These are phyloP conservation scores for Globisporangium cederbergense DNA, from an alignment of 352 stramenopile species.

Conservation along the genomic window DNA sequence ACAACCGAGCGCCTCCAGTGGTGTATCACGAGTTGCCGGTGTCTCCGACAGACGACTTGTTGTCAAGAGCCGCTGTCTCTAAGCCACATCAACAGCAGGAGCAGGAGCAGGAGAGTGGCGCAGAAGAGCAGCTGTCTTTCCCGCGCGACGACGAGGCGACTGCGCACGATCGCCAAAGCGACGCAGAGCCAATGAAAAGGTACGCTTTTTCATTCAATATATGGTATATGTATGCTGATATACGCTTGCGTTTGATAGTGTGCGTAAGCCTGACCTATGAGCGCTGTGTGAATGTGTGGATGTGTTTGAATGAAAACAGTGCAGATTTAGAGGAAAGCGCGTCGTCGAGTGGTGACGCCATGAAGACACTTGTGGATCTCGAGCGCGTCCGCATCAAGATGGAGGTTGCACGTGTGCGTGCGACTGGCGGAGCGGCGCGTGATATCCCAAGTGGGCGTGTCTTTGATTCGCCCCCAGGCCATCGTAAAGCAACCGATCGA, in stretches of 20 bases:
- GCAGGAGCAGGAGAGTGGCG: background rate
- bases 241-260: background rate
- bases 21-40: background rate
- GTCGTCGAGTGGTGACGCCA: background rate
- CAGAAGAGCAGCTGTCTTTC: background rate
- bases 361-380: constrained; percentile 21
- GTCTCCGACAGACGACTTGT: background rate
- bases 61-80: background rate
- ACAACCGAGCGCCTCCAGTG: background rate
- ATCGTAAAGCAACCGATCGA: constrained; percentile 37
- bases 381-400: constrained; percentile 39
- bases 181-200: background rate
- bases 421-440: constrained; percentile 19
- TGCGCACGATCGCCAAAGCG: background rate
- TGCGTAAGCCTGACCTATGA: background rate
- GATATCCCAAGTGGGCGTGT: constrained; percentile 48
- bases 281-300: background rate
- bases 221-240: background rate
- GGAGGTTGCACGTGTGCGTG: constrained; percentile 32
- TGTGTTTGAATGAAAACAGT: constrained; percentile 4
- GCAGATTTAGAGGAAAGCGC: background rate
- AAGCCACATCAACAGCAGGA: background rate
- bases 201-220: background rate
- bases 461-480: constrained; percentile 44
- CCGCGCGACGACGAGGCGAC: background rate